Percentiles rank a stretch among this genome's conserved stretches.
Conservation (phyloP, 148 eudicot species). For the Amaranthus hypochondriacus region DNA sequence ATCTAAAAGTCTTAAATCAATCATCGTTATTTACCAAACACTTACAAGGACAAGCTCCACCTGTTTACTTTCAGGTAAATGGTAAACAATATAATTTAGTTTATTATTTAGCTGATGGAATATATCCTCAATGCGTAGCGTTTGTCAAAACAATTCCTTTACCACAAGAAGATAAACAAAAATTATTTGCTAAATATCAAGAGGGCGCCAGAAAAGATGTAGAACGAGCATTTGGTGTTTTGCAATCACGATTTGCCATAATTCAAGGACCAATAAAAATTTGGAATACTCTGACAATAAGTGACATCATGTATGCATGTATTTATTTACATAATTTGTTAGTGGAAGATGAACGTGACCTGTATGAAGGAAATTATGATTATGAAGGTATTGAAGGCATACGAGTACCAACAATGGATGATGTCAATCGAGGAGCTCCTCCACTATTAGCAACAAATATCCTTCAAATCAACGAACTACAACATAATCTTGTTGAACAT, state of each 20-base stretch:
- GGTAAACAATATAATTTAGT: slow-evolving; percentile 4
- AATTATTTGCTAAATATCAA: background rate
- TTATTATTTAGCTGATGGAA: slow-evolving; percentile 8
- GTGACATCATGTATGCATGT: slow-evolving; percentile 8
- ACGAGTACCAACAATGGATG: too few relatives aligned
- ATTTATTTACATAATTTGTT: slow-evolving; percentile 15
- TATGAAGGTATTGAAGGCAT: too few relatives aligned
- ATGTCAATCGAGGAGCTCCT: too few relatives aligned
- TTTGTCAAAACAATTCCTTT: slow-evolving; percentile 6
- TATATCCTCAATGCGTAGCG: slow-evolving; percentile 6
- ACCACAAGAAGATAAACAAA: background rate
- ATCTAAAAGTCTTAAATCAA: background rate
- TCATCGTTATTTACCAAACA: background rate
- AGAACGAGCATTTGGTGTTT: slow-evolving; percentile 13
- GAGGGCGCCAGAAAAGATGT: slow-evolving; percentile 9
- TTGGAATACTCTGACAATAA: background rate
- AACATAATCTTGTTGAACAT: too few relatives aligned
- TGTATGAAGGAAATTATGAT: too few relatives aligned
- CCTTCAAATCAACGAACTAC: too few relatives aligned
- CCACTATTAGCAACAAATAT: too few relatives aligned
- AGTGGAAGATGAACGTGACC: slow-evolving; percentile 11
- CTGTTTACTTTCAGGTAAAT: background rate
- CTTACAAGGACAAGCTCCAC: background rate
- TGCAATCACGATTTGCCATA: slow-evolving; percentile 6
- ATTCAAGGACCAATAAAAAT: background rate